phyloP scores from a whole-genome alignment of 805 yeast genomes.

The Nadsonia fulvescens region DNA sequence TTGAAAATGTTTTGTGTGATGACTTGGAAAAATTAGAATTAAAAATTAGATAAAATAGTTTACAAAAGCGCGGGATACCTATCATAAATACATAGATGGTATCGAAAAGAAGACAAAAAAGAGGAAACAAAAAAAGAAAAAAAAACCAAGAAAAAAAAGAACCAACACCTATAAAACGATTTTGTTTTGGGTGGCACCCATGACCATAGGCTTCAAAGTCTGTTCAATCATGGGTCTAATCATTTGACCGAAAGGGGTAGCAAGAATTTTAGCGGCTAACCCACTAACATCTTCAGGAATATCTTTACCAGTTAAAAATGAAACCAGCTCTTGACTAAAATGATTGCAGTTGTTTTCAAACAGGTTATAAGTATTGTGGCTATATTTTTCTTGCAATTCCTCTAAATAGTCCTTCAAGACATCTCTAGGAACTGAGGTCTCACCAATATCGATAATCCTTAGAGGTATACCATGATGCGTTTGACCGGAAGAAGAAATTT shows the following conservation, averaged over 20 bases:
- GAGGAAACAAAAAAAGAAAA: no score
- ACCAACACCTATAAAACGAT: no score
- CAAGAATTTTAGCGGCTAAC: constrained; percentile 34
- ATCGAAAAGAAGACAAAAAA: no score
- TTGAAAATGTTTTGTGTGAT: no score
- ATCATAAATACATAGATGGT: no score
- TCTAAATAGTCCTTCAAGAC: constrained; percentile 33
- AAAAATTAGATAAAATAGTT: no score
- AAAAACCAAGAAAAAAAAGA: no score
- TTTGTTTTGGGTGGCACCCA: no score
- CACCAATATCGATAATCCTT: constrained; percentile 35
- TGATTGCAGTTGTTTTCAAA: constrained; percentile 54
- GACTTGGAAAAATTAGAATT: no score
- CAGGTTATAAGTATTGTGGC: constrained; percentile 33
- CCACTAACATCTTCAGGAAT: constrained; percentile 35
- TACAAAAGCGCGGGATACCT: no score
- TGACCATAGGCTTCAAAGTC: constrained; percentile 10
- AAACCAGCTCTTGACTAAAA: constrained; percentile 37
- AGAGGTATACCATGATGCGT: constrained; percentile 44
- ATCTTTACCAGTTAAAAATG: constrained; percentile 37
- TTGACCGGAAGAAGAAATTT: constrained; percentile 28
- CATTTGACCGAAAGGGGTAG: constrained; percentile 34
- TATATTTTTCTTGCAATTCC: constrained; percentile 30
- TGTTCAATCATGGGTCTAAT: constrained; percentile 21
- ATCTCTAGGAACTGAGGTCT: constrained; percentile 32